phyloP scores from a whole-genome alignment of 345 rosid genomes.

The Syzygium oleosum region DNA sequence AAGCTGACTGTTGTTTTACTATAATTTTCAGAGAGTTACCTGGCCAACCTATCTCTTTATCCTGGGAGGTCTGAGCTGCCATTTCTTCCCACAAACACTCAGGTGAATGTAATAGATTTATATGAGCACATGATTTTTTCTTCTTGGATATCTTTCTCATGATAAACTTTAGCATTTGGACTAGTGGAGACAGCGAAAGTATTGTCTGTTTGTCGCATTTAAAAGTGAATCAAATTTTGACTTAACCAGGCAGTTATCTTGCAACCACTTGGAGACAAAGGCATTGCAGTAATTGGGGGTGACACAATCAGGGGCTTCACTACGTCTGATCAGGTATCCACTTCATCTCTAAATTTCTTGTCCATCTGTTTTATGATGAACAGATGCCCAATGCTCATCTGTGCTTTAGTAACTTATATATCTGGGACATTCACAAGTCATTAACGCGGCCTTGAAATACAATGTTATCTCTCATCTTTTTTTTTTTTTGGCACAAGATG shows the following conservation, averaged over 20 bases:
- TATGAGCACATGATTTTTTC: not conserved
- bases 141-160: not conserved
- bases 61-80: conserved; percentile 87
- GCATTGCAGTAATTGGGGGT: conserved; percentile 72
- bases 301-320: conserved; percentile 90
- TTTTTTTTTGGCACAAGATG: not conserved
- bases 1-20: not conserved
- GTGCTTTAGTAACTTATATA: not conserved
- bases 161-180: not conserved
- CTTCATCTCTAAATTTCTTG: not conserved
- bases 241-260: conserved; percentile 70
- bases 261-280: conserved; percentile 87
- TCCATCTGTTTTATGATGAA: not conserved
- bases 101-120: conserved; percentile 18
- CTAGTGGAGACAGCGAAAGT: not conserved
- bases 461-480: not conserved
- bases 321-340: conserved; percentile 70
- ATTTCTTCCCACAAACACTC: conserved; percentile 77
- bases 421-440: not conserved
- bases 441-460: not conserved
- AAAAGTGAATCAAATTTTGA: not conserved
- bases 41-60: conserved; percentile 86
- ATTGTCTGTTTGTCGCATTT: not conserved
- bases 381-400: not conserved
- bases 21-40: conserved; percentile 60